Percentiles rank a stretch among this genome's conserved stretches.
Conservation (phyloP, 1,284 basidiomycete species). For the Cutaneotrichosporon curvatum region DNA sequence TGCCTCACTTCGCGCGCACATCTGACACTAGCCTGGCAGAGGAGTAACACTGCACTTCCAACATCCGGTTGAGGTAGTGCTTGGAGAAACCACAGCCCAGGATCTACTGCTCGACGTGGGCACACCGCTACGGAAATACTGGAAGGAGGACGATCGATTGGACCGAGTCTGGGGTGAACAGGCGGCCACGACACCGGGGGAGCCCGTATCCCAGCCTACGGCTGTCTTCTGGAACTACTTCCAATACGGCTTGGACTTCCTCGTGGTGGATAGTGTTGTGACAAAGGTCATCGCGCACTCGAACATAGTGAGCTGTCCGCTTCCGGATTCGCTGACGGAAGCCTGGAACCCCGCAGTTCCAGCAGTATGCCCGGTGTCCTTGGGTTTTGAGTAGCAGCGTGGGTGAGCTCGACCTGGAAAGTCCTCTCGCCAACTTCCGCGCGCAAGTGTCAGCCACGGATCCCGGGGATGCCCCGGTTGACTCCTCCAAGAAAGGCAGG, state of each 20-base stretch:
- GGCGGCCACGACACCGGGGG: background rate
- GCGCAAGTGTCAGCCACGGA: background rate
- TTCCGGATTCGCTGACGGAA: constrained; percentile 33
- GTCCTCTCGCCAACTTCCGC: too few species aligned
- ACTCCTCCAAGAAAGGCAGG: constrained; percentile 7
- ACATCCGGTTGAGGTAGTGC: constrained; percentile 53
- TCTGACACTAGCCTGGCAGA: constrained; percentile 56
- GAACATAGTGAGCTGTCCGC: constrained; percentile 59
- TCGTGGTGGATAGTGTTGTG: constrained; percentile 63
- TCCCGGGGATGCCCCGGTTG: background rate
- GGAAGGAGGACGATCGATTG: constrained; percentile 82
- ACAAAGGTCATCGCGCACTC: constrained; percentile 77
- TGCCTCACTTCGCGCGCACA: too few species aligned
- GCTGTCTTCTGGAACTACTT: constrained; percentile 88
- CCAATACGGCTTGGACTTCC: constrained; percentile 75
- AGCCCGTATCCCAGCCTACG: background rate
- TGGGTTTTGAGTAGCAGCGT: constrained; percentile 57
- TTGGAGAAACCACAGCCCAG: constrained; percentile 75
- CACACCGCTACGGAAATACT: constrained; percentile 65
- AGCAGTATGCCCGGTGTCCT: constrained; percentile 77
- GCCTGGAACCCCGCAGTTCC: constrained; percentile 80
- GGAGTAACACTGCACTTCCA: constrained; percentile 56
- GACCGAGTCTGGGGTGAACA: constrained; percentile 33
- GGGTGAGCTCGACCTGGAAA: background rate
- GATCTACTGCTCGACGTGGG: constrained; percentile 72